Evolutionary conservation across 352 stramenopile genomes (phyloP).

Genomic region (Globisporangium cystogenes): DNA sequence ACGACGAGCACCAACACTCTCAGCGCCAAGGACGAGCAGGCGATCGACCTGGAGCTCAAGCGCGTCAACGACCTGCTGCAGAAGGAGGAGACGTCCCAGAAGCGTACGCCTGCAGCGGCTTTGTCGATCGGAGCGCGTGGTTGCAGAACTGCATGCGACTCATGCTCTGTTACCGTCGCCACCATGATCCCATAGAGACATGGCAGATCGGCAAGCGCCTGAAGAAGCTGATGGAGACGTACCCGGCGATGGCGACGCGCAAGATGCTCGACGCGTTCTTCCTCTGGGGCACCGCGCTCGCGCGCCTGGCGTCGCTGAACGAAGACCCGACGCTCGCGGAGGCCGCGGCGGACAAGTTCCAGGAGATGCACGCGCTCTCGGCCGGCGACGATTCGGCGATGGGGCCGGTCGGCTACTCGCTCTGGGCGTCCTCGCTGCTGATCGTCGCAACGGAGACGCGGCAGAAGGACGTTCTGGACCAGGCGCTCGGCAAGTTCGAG

Average conservation of each 20-base stretch:
- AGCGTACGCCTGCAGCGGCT: too few species aligned
- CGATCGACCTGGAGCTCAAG: conserved; percentile 28
- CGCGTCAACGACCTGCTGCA: conserved; percentile 56
- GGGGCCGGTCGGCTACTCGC: conserved; percentile 67
- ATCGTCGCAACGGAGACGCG: conserved; percentile 74
- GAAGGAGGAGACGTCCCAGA: conserved; percentile 58
- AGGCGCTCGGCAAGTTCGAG: conserved; percentile 60
- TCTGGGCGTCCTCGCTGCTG: conserved; percentile 73
- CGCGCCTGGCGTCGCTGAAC: conserved; percentile 66
- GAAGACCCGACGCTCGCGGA: conserved; percentile 68
- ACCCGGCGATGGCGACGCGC: conserved; percentile 36
- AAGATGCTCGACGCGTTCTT: conserved; percentile 76
- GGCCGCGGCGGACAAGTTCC: conserved; percentile 77
- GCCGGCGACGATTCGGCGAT: conserved; percentile 49
- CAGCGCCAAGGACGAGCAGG: conserved; percentile 6
- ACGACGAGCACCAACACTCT: background rate
- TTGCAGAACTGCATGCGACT: background rate
- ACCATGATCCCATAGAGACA: conserved; percentile 49
- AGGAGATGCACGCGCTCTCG: conserved; percentile 59
- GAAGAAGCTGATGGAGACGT: conserved; percentile 67
- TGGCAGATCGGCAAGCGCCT: conserved; percentile 85
- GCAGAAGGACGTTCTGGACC: conserved; percentile 41
- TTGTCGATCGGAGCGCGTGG: background rate
- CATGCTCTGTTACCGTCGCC: background rate
- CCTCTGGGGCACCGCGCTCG: conserved; percentile 72